Evolutionary conservation across 139 green algal species (phyloP).

Genomic region (Asterochloris sp.): DNA sequence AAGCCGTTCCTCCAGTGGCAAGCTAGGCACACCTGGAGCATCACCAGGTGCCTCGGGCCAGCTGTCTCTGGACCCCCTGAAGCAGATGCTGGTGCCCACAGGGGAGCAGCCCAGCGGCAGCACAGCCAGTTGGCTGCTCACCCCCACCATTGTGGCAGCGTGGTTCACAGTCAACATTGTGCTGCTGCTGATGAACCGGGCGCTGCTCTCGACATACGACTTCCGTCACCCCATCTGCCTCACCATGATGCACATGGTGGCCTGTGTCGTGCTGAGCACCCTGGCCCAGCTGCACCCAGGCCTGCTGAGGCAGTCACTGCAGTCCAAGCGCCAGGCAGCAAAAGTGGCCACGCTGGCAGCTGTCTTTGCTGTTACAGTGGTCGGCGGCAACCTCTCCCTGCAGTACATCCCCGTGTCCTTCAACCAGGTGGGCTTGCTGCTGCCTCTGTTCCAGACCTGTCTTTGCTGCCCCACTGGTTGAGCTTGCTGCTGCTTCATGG

Average conservation of each 20-base stretch:
- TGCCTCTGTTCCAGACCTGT: too few species aligned
- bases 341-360: conserved; percentile 76
- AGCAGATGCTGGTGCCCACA: background rate
- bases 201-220: conserved; percentile 71
- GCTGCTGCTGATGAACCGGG: conserved; percentile 95
- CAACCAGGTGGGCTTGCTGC: conserved; percentile 46
- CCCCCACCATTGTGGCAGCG: conserved; percentile 1
- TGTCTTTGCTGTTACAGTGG: conserved; percentile 87
- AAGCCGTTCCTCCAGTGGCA: background rate
- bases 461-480: too few species aligned
- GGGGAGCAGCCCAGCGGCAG: background rate
- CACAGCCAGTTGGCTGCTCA: background rate
- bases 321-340: conserved; percentile 57
- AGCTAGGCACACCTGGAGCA: background rate
- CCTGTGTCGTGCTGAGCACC: background rate
- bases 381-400: conserved; percentile 88
- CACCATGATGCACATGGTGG: conserved; percentile 55
- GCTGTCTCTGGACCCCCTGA: background rate
- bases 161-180: conserved; percentile 93
- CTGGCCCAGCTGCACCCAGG: background rate
- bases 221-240: conserved; percentile 88
- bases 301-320: conserved; percentile 62
- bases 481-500: too few species aligned
- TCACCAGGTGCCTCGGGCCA: background rate
- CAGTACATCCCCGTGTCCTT: conserved; percentile 90